Evolutionary conservation across 225 moss, liverwort and hornwort genomes (phyloP).

Genomic region (Polytrichum formosum): DNA sequence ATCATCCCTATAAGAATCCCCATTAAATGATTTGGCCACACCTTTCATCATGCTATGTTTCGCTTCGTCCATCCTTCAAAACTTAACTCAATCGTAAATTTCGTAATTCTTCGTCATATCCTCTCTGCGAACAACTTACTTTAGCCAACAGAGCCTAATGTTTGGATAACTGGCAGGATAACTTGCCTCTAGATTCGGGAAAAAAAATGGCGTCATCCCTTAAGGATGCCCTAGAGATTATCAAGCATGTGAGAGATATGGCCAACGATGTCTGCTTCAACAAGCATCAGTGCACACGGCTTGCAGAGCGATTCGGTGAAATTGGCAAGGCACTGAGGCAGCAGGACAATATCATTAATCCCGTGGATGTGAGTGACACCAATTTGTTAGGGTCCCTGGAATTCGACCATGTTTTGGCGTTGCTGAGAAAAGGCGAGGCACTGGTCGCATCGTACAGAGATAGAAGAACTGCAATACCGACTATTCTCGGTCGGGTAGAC

Average conservation of each 20-base stretch:
- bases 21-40: too few relatives aligned
- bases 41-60: too few relatives aligned
- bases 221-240: conserved; percentile 9
- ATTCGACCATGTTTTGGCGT: conserved; percentile 11
- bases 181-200: neutral
- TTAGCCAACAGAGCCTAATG: too few relatives aligned
- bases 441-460: conserved; percentile 8
- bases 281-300: conserved; percentile 2
- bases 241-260: conserved; percentile 3
- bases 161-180: too few relatives aligned
- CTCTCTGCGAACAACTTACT: too few relatives aligned
- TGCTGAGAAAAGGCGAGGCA: conserved; percentile 25
- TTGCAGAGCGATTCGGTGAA: neutral
- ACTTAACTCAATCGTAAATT: too few relatives aligned
- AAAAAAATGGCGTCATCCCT: conserved; percentile 13
- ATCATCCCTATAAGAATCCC: too few relatives aligned
- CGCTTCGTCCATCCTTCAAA: too few relatives aligned
- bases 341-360: neutral
- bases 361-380: neutral
- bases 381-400: neutral
- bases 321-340: neutral
- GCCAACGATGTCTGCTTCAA: conserved; percentile 17
- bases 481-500: conserved; percentile 15
- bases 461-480: conserved; percentile 7
- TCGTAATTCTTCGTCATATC: too few relatives aligned